These are phyloP conservation scores for Heritiera fomes DNA, from an alignment of 345 rosid species.

Conservation along the genomic window DNA sequence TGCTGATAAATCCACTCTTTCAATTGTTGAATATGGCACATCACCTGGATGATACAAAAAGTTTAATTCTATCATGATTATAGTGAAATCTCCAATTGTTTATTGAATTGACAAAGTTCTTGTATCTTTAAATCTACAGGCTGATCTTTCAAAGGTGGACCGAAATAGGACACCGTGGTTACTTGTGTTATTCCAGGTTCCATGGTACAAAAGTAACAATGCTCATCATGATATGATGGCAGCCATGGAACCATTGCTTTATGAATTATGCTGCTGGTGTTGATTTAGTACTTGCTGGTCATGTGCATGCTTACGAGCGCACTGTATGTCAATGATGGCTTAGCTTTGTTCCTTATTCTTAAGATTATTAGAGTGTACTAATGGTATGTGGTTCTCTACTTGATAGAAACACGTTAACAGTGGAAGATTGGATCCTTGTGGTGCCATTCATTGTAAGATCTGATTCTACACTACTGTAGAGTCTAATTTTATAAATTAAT, in stretches of 20 bases:
- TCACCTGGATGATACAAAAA: too few relatives aligned
- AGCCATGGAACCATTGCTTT: constrained; percentile 79
- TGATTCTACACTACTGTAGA: too few relatives aligned
- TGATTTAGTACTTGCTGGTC: constrained; percentile 78
- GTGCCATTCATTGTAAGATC: too few relatives aligned
- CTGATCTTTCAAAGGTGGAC: constrained; percentile 77
- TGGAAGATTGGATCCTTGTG: constrained; percentile 70
- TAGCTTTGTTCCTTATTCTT: not conserved
- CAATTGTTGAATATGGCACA: too few relatives aligned
- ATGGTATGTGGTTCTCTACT: too few relatives aligned
- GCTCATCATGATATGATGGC: constrained; percentile 88
- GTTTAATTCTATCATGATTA: not conserved
- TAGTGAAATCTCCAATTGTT: constrained; percentile 1
- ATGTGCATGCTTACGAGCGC: constrained; percentile 97
- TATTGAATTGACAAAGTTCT: constrained; percentile 10
- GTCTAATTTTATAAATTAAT: too few relatives aligned
- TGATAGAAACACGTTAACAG: constrained; percentile 20
- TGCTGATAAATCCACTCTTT: too few relatives aligned
- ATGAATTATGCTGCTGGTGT: constrained; percentile 58
- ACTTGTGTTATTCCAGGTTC: constrained; percentile 60
- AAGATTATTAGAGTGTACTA: constrained; percentile 18
- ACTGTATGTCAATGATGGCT: constrained; percentile 44
- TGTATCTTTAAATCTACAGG: constrained; percentile 40
- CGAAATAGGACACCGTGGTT: constrained; percentile 90
- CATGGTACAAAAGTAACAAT: constrained; percentile 91